Evolutionary conservation across 495 filamentous ascomycete species (phyloP).

Genomic region (Lasiosphaeria miniovina): DNA sequence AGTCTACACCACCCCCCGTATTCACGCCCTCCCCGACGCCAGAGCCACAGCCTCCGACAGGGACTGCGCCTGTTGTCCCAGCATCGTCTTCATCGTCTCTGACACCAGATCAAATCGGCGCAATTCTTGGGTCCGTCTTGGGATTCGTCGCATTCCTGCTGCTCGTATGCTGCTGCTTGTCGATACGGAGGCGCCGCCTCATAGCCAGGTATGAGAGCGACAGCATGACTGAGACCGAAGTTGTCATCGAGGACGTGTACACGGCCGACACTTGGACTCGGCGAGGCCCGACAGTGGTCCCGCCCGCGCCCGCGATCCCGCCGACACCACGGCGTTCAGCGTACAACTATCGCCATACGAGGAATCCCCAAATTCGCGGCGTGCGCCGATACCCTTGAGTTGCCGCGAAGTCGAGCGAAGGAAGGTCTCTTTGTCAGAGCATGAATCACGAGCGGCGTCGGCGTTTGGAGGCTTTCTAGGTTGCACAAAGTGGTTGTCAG

Average conservation of each 20-base stretch:
- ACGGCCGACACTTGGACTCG: constrained; percentile 1
- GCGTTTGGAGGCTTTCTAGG: no score
- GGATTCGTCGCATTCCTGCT: background rate
- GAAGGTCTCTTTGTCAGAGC: background rate
- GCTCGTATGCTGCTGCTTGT: constrained; percentile 1
- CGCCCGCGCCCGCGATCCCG: background rate
- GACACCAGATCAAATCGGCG: background rate
- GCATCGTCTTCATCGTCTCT: background rate
- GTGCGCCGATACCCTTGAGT: constrained; percentile 7
- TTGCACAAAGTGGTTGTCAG: no score
- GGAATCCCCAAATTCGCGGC: constrained; percentile 1
- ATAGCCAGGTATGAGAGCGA: background rate
- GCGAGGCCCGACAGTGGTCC: background rate
- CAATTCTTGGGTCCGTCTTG: background rate
- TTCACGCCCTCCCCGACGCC: background rate
- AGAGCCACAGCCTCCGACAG: background rate
- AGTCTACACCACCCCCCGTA: background rate
- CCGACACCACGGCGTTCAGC: background rate
- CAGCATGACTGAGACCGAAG: background rate
- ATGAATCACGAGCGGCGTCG: background rate
- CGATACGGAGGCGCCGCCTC: background rate
- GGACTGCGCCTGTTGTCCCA: background rate
- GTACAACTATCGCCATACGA: background rate
- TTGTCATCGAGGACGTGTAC: background rate
- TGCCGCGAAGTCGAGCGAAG: background rate